Evolutionary conservation across 2,329 filamentous ascomycete genomes (phyloP).

Genomic region (Allantophomopsis cytisporea): DNA sequence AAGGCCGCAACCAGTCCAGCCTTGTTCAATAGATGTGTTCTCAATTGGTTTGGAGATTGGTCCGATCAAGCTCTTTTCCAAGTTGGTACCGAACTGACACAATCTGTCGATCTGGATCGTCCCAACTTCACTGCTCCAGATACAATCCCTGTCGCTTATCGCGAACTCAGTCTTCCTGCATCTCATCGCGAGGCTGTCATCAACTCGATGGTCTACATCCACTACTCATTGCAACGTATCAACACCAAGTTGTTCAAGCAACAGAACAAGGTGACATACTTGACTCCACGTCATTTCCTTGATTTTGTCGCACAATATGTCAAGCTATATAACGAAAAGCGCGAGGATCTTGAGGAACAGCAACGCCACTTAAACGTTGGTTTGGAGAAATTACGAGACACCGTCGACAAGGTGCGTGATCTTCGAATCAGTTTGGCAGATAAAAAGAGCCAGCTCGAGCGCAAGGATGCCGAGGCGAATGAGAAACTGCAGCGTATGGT

Average conservation of each 20-base stretch:
- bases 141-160: slow-evolving; percentile 84
- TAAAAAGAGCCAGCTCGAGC: slow-evolving; percentile 87
- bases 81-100: slow-evolving; percentile 87
- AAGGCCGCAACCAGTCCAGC: slow-evolving; percentile 97
- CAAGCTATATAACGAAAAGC: slow-evolving; percentile 94
- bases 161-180: slow-evolving; percentile 70
- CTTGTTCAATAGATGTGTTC: slow-evolving; percentile 96
- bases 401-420: slow-evolving; percentile 92
- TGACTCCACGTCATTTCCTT: slow-evolving; percentile 92
- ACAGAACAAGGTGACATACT: slow-evolving; percentile 82
- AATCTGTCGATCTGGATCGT: slow-evolving; percentile 89
- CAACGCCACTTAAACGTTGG: slow-evolving; percentile 97
- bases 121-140: slow-evolving; percentile 77
- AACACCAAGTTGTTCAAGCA: slow-evolving; percentile 82
- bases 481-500: slow-evolving; percentile 97
- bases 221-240: slow-evolving; percentile 85
- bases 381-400: slow-evolving; percentile 92
- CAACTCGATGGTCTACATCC: slow-evolving; percentile 98
- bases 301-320: slow-evolving; percentile 98
- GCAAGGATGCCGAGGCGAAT: slow-evolving; percentile 89
- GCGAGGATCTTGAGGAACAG: slow-evolving; percentile 95
- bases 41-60: slow-evolving; percentile 99
- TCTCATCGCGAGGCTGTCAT: slow-evolving; percentile 85
- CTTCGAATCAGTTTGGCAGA: slow-evolving; percentile 80
- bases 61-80: slow-evolving; percentile 98